A percentile compares a stretch with the other conserved stretches of the same genome.
Conservation (phyloP, 2,329 filamentous ascomycete genomes). For the Aspergillus tubingensis region DNA sequence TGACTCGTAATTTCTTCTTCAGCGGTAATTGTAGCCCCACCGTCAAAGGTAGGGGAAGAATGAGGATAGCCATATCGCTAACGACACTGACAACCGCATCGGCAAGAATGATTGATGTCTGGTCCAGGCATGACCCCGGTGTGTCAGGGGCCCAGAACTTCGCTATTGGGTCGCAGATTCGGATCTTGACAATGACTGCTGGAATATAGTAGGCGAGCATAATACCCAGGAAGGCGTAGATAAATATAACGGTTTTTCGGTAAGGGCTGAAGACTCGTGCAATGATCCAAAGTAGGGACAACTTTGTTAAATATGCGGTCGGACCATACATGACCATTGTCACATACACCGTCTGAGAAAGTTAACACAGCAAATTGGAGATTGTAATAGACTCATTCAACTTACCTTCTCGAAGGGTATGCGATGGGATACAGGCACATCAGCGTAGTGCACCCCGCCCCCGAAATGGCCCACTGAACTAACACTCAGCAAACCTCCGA, state of each 20-base stretch:
- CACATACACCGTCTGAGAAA: slow-evolving; percentile 42
- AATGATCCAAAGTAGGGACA: slow-evolving; percentile 49
- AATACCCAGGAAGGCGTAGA: slow-evolving; percentile 42
- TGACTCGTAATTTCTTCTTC: slow-evolving; percentile 50
- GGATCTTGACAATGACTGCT: slow-evolving; percentile 46
- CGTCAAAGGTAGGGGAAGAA: slow-evolving; percentile 53
- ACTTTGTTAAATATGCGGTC: slow-evolving; percentile 47
- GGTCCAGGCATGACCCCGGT: slow-evolving; percentile 28
- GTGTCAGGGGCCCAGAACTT: slow-evolving; percentile 42
- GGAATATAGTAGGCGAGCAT: slow-evolving; percentile 46
- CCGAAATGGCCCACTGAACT: slow-evolving; percentile 35
- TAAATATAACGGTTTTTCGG: slow-evolving; percentile 41
- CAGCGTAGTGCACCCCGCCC: slow-evolving; percentile 39
- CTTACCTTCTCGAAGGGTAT: slow-evolving; percentile 41
- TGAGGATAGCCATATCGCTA: slow-evolving; percentile 57
- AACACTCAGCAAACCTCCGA: slow-evolving; percentile 13
- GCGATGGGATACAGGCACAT: slow-evolving; percentile 33
- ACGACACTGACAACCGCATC: slow-evolving; percentile 61
- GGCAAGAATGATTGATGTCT: slow-evolving; percentile 49
- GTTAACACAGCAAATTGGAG: neutral
- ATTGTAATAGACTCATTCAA: neutral
- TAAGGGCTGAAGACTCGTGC: slow-evolving; percentile 47
- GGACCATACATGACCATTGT: slow-evolving; percentile 51
- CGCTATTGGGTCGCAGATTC: slow-evolving; percentile 45
- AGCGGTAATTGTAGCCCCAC: slow-evolving; percentile 48